A percentile compares a stretch with the other conserved stretches of the same genome.
Evolutionary conservation across 1,284 basidiomycete species (phyloP).

Genomic region (Ustilago shanxiensis): DNA sequence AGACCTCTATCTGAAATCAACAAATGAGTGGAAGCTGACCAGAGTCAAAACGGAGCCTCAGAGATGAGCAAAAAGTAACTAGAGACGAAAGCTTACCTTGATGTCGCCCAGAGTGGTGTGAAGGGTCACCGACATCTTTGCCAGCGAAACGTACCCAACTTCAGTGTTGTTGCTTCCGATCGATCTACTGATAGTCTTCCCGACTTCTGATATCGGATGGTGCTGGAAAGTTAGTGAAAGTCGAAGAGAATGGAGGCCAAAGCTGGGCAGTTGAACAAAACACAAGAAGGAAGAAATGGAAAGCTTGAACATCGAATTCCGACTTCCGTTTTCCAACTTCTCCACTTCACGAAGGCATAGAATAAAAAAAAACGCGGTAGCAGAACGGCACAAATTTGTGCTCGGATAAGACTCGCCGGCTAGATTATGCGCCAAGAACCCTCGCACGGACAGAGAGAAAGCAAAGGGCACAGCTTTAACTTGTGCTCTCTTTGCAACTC

Average conservation of each 20-base stretch:
- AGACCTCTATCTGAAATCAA: slow-evolving; percentile 85
- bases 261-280: slow-evolving; percentile 1
- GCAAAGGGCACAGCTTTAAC: background rate
- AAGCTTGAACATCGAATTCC: slow-evolving; percentile 4
- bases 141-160: background rate
- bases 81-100: slow-evolving; percentile 77
- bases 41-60: background rate
- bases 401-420: slow-evolving; percentile 11
- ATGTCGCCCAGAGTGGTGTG: slow-evolving; percentile 94
- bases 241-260: background rate
- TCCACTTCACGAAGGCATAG: too few species aligned
- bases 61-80: background rate
- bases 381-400: slow-evolving; percentile 1
- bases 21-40: too few species aligned
- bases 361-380: background rate
- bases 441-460: background rate
- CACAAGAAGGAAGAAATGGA: slow-evolving; percentile 7
- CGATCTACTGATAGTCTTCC: background rate
- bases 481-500: background rate
- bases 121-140: slow-evolving; percentile 86
- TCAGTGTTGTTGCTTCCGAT: too few species aligned
- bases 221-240: background rate
- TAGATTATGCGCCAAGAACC: background rate
- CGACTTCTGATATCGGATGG: background rate
- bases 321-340: slow-evolving; percentile 20